These are phyloP conservation scores for Tylopilus orsonianus DNA, from an alignment of 1,284 basidiomycete genomes.

Conservation along the genomic window DNA sequence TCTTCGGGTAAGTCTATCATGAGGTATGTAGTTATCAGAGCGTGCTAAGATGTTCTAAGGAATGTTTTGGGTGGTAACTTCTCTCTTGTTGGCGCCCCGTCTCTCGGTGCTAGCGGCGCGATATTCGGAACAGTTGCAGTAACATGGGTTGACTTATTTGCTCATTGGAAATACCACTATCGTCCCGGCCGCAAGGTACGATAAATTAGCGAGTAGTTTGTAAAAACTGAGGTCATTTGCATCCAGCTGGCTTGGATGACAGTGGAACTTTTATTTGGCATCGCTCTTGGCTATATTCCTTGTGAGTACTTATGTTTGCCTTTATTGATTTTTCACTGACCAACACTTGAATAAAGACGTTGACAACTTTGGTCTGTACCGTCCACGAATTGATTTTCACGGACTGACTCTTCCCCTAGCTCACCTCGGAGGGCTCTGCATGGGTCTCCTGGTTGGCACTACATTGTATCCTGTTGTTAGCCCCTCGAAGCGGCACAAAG, in stretches of 20 bases:
- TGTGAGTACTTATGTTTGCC: conserved; percentile 42
- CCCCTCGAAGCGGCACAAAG: conserved; percentile 67
- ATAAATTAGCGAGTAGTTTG: background rate
- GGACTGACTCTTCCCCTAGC: conserved; percentile 40
- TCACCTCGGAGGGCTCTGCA: conserved; percentile 76
- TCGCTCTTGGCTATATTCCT: conserved; percentile 85
- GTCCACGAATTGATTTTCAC: background rate
- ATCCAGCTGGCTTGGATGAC: conserved; percentile 74
- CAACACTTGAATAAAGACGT: conserved; percentile 45
- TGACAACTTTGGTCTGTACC: conserved; percentile 72
- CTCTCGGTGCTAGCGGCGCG: conserved; percentile 91
- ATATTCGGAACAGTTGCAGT: conserved; percentile 92
- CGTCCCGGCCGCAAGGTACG: conserved; percentile 73
- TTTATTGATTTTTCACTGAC: conserved; percentile 13
- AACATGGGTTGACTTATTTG: conserved; percentile 84
- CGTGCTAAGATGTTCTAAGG: conserved; percentile 36
- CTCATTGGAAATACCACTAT: conserved; percentile 90
- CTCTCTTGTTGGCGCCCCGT: conserved; percentile 84
- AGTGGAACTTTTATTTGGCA: conserved; percentile 80
- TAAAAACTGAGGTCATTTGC: conserved; percentile 1
- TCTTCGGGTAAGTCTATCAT: conserved; percentile 67
- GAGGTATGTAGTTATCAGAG: background rate
- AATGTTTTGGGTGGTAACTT: conserved; percentile 92
- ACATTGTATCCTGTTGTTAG: conserved; percentile 91
- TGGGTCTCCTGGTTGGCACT: conserved; percentile 82